phyloP scores from a whole-genome alignment of 2,329 filamentous ascomycete genomes.

The Colletotrichum simmondsii region DNA sequence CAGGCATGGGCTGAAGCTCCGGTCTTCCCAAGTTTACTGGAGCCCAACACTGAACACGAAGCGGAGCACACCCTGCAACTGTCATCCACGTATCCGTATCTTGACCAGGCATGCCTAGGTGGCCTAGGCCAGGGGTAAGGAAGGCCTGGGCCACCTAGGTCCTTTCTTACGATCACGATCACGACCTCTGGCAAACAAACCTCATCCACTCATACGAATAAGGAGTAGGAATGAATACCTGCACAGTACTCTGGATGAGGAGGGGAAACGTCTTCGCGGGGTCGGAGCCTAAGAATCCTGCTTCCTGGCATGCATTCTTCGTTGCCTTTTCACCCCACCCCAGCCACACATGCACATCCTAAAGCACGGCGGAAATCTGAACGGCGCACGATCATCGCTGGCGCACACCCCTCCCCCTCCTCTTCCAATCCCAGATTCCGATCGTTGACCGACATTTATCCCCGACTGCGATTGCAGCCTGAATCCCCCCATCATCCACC shows the following conservation, averaged over 20 bases:
- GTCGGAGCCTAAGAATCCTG: constrained; percentile 32
- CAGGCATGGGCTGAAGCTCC: neutral
- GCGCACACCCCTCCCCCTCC: constrained; percentile 1
- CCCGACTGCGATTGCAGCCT: neutral
- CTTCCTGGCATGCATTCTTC: constrained; percentile 17
- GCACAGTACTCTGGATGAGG: neutral
- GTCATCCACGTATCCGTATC: neutral
- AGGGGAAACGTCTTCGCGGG: neutral
- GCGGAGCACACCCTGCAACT: neutral
- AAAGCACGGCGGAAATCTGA: neutral
- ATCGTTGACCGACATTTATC: constrained; percentile 20
- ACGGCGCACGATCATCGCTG: constrained; percentile 3
- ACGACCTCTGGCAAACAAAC: neutral
- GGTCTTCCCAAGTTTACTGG: constrained; percentile 1
- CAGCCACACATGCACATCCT: constrained; percentile 19
- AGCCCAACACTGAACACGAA: neutral
- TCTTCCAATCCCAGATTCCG: neutral
- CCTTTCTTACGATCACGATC: neutral
- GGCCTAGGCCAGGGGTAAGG: too few species aligned
- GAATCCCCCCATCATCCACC: neutral
- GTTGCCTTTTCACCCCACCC: constrained; percentile 8
- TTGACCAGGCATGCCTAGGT: neutral
- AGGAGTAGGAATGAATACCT: neutral
- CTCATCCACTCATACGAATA: neutral
- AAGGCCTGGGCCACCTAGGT: neutral